Base-by-base conservation (phyloP, 257 asterid genomes). In the Thymus mandschuricus region DNA sequence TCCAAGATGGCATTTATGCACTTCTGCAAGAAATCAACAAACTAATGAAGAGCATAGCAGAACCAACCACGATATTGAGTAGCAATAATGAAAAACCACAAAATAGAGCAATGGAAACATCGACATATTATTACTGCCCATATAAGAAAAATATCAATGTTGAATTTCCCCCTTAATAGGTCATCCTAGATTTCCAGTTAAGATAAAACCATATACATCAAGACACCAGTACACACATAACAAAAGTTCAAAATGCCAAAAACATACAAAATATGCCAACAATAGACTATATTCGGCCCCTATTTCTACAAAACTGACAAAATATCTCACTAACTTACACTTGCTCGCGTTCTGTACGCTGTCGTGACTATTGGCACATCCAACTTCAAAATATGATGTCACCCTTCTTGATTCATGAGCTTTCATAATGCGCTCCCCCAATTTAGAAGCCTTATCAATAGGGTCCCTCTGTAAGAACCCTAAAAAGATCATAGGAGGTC, bases 1-100 rank as follows among this genome's bases (percentile, higher is more conserved):
- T 75, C 92, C 92, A 11, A 71, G 81, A 81, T 84, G 92, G 81
- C 96, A 80, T 21, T 91, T 81, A 71, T 66, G 78, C 86, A 92
- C 98, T 92, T 89, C 94, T 86, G 88, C 78, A 80, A 46, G 78
- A 76, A 21, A 85, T 10, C 76, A 82, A 62, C 50, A 67, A 80
- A 69, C 75, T 71, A 72, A 30, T 78, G 65, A 75, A 59, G 64
- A 72, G 62, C 45, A 66, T 7, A 66, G 60, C 59, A 64, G 64
- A 74, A 61, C 28, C 64, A 27, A 66, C 51, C 50, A 72, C 72
- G 60, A 38, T 21, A 21, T 21, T 21, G 21, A 21, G 60, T 61
- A 11, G 41, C 70, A 51, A 29, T 13, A 48, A 7, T 3, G 46
- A 15, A 74, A 21, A n/a, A 51, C 10, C 8, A 50, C 1, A 10